A percentile compares a stretch with the other conserved stretches of the same genome.
phyloP scores from a whole-genome alignment of 2,329 filamentous ascomycete species.

The Trichoderma gracile region DNA sequence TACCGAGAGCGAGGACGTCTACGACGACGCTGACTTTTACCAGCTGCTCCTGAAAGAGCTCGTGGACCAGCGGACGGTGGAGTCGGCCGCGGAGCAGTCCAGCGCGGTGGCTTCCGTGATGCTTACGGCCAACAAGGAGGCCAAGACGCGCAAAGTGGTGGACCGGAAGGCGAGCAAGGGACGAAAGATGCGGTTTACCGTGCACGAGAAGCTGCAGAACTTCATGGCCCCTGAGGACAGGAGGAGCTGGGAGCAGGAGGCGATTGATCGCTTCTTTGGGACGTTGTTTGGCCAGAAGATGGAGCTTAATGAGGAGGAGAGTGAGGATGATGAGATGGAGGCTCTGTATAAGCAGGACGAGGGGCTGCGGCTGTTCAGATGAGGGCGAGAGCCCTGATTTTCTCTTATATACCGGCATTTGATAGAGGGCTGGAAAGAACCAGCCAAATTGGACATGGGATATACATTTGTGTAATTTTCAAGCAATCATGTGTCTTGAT shows the following conservation, averaged over 20 bases:
- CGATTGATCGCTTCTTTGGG: constrained; percentile 75
- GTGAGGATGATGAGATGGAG: constrained; percentile 52
- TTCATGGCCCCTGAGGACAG: constrained; percentile 94
- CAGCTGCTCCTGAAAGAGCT: constrained; percentile 89
- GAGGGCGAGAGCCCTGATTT: not conserved
- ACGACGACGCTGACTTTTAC: constrained; percentile 95
- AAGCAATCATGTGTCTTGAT: too few relatives aligned
- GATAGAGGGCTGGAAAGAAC: constrained; percentile 1
- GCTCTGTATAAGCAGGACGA: constrained; percentile 56
- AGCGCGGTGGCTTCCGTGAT: constrained; percentile 55
- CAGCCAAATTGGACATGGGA: not conserved
- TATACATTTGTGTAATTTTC: not conserved
- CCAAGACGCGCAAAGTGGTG: constrained; percentile 78
- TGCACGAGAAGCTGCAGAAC: constrained; percentile 96
- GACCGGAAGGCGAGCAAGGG: constrained; percentile 96
- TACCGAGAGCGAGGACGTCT: constrained; percentile 64
- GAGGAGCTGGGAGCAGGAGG: constrained; percentile 74
- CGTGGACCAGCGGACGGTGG: constrained; percentile 80
- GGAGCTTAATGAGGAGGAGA: constrained; percentile 61
- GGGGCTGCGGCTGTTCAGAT: constrained; percentile 55
- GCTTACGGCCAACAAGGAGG: constrained; percentile 70
- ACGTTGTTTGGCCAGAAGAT: constrained; percentile 72
- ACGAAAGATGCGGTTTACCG: constrained; percentile 87
- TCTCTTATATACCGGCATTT: not conserved
- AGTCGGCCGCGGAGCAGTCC: constrained; percentile 55